These are phyloP conservation scores for Pseudotulostoma volvatum DNA, from an alignment of 495 filamentous ascomycete genomes.

Conservation along the genomic window DNA sequence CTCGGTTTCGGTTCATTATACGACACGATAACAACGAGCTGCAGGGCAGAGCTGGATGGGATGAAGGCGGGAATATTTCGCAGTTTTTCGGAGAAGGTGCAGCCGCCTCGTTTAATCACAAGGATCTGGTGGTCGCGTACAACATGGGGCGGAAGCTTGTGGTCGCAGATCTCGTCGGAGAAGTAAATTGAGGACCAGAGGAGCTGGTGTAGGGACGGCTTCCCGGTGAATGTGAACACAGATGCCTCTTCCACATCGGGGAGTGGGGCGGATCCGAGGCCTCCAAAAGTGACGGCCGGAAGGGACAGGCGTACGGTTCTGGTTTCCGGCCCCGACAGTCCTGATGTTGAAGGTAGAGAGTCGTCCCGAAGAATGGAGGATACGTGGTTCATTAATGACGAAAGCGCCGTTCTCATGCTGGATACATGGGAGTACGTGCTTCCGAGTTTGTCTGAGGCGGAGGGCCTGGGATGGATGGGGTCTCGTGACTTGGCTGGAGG, in stretches of 20 bases:
- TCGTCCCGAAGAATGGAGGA: slow-evolving; percentile 36
- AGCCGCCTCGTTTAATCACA: slow-evolving; percentile 69
- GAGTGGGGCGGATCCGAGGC: slow-evolving; percentile 57
- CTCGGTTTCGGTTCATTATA: slow-evolving; percentile 32
- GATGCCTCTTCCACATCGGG: slow-evolving; percentile 48
- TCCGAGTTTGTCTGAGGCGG: slow-evolving; percentile 10
- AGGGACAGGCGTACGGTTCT: slow-evolving; percentile 25
- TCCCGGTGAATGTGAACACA: slow-evolving; percentile 23
- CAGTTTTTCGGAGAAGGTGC: slow-evolving; percentile 71
- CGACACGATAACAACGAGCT: slow-evolving; percentile 72
- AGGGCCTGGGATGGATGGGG: slow-evolving; percentile 8
- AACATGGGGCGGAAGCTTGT: slow-evolving; percentile 41
- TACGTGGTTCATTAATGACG: slow-evolving; percentile 41
- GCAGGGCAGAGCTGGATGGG: slow-evolving; percentile 40
- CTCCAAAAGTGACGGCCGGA: slow-evolving; percentile 56
- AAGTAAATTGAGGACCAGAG: slow-evolving; percentile 57
- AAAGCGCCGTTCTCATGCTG: slow-evolving; percentile 34
- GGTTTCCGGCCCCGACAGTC: slow-evolving; percentile 5
- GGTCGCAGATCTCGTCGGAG: slow-evolving; percentile 49
- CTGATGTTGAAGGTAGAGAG: slow-evolving; percentile 12
- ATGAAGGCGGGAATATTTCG: slow-evolving; percentile 63
- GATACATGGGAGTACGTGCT: slow-evolving; percentile 25
- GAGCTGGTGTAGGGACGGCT: slow-evolving; percentile 29
- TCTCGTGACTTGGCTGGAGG: slow-evolving; percentile 9
- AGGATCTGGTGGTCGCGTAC: slow-evolving; percentile 60